Conservation (phyloP, 352 stramenopile genomes). For the Thalassiosira sp. region DNA sequence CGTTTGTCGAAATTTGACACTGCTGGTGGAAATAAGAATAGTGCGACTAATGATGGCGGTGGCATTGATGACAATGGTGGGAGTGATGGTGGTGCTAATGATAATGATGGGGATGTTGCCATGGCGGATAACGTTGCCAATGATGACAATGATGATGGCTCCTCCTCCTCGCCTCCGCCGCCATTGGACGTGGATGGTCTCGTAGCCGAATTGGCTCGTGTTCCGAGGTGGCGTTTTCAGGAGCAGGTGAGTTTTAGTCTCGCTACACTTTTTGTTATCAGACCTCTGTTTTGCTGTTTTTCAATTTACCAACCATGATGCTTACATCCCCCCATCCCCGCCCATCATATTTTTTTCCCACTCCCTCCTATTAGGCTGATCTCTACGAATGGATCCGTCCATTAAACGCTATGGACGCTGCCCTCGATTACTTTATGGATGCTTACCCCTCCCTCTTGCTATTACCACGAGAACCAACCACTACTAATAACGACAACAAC, state of each 20-base stretch:
- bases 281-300: not conserved
- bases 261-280: constrained; percentile 4
- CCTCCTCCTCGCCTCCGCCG: not conserved
- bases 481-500: not conserved
- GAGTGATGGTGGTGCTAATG: not conserved
- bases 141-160: not conserved
- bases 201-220: constrained; percentile 55
- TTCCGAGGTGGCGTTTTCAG: constrained; percentile 71
- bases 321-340: not conserved
- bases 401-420: constrained; percentile 79
- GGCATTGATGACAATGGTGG: not conserved
- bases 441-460: constrained; percentile 71
- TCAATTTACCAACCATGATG: too few relatives aligned
- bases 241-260: constrained; percentile 68
- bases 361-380: constrained; percentile 62
- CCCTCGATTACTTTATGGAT: constrained; percentile 64
- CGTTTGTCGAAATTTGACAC: constrained; percentile 46
- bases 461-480: constrained; percentile 17
- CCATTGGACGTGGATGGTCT: constrained; percentile 62
- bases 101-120: constrained; percentile 8
- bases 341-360: not conserved
- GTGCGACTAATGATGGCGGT: not conserved
- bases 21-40: not conserved
- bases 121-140: constrained; percentile 1
- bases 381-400: constrained; percentile 80